Percentiles rank a stretch among this genome's conserved stretches.
phyloP scores from a whole-genome alignment of 2,329 filamentous ascomycete species.

The Didymella segeticola region DNA sequence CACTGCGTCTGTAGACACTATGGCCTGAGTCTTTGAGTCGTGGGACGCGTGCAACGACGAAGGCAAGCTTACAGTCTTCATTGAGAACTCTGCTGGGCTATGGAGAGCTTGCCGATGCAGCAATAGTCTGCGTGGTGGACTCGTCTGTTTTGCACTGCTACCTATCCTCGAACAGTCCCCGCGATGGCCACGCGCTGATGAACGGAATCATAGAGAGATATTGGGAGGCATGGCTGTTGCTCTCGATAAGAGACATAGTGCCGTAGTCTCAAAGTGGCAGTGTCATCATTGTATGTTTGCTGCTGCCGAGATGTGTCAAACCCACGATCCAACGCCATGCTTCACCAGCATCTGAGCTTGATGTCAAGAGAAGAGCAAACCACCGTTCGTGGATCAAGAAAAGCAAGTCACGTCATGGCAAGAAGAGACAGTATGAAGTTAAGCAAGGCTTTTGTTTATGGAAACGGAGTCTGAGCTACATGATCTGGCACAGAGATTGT shows the following conservation, averaged over 20 bases:
- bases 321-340: too few species aligned
- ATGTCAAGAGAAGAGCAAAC: too few species aligned
- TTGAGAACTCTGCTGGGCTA: too few species aligned
- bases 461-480: constrained; percentile 19
- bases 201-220: background rate
- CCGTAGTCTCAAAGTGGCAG: background rate
- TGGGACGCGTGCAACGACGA: too few species aligned
- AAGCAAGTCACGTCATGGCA: constrained; percentile 12
- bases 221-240: background rate
- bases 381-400: too few species aligned
- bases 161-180: too few species aligned
- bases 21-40: too few species aligned
- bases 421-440: constrained; percentile 7
- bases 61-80: too few species aligned
- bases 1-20: too few species aligned
- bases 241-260: background rate
- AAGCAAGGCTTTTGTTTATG: constrained; percentile 26
- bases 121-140: background rate
- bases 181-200: background rate
- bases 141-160: background rate
- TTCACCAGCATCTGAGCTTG: too few species aligned
- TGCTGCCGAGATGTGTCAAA: too few species aligned
- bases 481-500: constrained; percentile 27
- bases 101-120: background rate
- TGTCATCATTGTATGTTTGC: background rate